Percentiles rank a stretch among this genome's conserved stretches.
Evolutionary conservation across 106 monocot genomes (phyloP).

Genomic region (Amphibolis antarctica): DNA sequence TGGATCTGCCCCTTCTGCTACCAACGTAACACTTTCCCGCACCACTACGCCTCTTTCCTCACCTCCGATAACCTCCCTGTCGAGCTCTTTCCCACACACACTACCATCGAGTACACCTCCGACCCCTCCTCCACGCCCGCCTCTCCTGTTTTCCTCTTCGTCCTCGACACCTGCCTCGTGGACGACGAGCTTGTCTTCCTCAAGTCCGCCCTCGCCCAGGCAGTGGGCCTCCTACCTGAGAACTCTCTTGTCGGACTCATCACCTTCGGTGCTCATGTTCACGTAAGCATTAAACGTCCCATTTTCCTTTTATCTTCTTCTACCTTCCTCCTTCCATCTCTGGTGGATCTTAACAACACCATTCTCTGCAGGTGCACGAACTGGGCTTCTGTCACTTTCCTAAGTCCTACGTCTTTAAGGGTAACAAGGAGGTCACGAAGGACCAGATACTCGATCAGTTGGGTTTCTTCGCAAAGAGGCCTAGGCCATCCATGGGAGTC

Average conservation of each 20-base stretch:
- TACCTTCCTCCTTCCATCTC: background rate
- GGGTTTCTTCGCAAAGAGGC: conserved; percentile 63
- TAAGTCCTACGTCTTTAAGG: conserved; percentile 82
- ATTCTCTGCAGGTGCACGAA: conserved; percentile 72
- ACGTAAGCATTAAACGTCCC: conserved; percentile 26
- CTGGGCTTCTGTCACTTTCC: conserved; percentile 81
- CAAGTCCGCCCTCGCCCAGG: conserved; percentile 74
- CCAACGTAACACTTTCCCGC: conserved; percentile 89
- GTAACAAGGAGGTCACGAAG: conserved; percentile 81
- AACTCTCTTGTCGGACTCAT: conserved; percentile 79
- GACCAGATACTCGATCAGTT: conserved; percentile 85
- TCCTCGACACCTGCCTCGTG: conserved; percentile 86
- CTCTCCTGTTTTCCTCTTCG: conserved; percentile 76
- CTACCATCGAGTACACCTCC: conserved; percentile 76
- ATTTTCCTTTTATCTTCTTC: background rate
- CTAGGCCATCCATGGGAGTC: conserved; percentile 62
- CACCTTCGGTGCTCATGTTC: conserved; percentile 86
- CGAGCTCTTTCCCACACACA: conserved; percentile 76
- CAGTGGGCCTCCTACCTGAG: conserved; percentile 81
- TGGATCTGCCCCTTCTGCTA: conserved; percentile 96
- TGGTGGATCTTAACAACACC: background rate
- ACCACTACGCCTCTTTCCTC: conserved; percentile 58
- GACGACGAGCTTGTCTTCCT: conserved; percentile 80
- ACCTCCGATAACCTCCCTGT: conserved; percentile 62
- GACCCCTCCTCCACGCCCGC: conserved; percentile 11